Conservation (phyloP, 768 basidiomycete species). For the Tylopilus sp. region DNA sequence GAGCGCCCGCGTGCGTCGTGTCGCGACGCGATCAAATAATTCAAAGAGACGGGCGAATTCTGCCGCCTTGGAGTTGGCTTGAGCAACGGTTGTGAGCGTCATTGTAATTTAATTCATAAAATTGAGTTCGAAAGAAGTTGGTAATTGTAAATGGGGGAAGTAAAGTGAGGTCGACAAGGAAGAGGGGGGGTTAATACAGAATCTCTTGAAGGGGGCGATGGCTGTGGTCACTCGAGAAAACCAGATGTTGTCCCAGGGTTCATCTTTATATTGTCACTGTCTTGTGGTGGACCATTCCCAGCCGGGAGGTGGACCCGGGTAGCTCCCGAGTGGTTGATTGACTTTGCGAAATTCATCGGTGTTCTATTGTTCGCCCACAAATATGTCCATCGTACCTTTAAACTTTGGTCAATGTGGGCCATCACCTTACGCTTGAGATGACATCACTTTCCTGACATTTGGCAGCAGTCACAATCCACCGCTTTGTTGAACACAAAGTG, state of each 20-base stretch:
- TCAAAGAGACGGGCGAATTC: slow-evolving; percentile 55
- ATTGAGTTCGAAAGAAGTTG: not conserved
- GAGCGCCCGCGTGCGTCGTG: slow-evolving; percentile 35
- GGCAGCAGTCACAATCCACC: too few species aligned
- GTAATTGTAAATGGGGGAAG: not conserved
- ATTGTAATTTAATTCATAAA: slow-evolving; percentile 13
- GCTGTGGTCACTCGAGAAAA: slow-evolving; percentile 1
- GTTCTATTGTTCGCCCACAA: slow-evolving; percentile 15
- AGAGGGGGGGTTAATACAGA: not conserved
- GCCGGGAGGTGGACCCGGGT: slow-evolving; percentile 9
- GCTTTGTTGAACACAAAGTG: too few species aligned
- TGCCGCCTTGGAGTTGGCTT: slow-evolving; percentile 39
- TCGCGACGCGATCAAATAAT: slow-evolving; percentile 52
- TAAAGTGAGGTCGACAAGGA: not conserved
- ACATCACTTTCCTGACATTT: not conserved
- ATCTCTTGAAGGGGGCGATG: slow-evolving; percentile 1
- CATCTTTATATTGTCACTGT: slow-evolving; percentile 18
- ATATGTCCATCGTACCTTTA: not conserved
- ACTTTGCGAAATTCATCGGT: not conserved
- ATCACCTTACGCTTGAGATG: not conserved
- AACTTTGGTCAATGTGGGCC: not conserved
- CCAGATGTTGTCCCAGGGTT: not conserved
- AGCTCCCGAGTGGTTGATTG: slow-evolving; percentile 23
- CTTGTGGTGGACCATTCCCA: slow-evolving; percentile 13
- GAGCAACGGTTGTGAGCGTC: slow-evolving; percentile 15